phyloP scores from a whole-genome alignment of 371 early-diverging fungal species.

The Basidiobolus meristosporus region DNA sequence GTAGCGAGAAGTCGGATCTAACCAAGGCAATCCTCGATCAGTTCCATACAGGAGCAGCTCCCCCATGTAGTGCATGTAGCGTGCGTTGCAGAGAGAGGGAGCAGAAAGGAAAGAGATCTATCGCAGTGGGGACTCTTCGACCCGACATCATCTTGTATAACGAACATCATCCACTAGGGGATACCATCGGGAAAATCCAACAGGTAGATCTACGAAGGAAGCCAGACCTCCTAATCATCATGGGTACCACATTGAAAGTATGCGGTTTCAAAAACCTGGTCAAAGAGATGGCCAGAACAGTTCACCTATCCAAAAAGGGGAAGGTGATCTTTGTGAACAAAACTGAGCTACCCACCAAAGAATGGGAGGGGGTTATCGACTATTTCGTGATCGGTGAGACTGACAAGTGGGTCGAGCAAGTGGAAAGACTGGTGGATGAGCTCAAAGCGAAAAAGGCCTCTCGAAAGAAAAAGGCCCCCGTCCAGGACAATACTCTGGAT shows the following conservation, averaged over 20 bases:
- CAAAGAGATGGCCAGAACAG: constrained; percentile 59
- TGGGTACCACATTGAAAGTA: constrained; percentile 96
- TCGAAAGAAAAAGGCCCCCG: no score
- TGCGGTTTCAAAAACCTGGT: constrained; percentile 83
- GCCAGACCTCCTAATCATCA: constrained; percentile 85
- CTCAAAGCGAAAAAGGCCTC: no score
- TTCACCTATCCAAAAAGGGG: constrained; percentile 26
- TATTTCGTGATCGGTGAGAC: constrained; percentile 65
- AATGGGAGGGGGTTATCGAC: constrained; percentile 80
- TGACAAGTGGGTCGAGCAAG: constrained; percentile 41
- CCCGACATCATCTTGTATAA: constrained; percentile 96
- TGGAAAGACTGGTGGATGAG: constrained; percentile 11
- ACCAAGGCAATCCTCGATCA: constrained; percentile 16
- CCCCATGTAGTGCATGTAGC: constrained; percentile 62
- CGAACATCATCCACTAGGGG: constrained; percentile 84
- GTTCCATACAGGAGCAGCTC: constrained; percentile 52
- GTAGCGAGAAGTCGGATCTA: constrained; percentile 40
- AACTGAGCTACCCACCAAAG: constrained; percentile 30
- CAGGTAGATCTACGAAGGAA: constrained; percentile 38
- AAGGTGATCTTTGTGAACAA: constrained; percentile 37
- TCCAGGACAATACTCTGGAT: no score
- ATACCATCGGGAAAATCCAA: constrained; percentile 54
- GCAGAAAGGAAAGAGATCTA: constrained; percentile 40
- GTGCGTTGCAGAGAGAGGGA: constrained; percentile 2
- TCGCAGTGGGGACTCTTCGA: constrained; percentile 68